Evolutionary conservation across 2,329 filamentous ascomycete genomes (phyloP).

Genomic region (Hypomyces perniciosus): DNA sequence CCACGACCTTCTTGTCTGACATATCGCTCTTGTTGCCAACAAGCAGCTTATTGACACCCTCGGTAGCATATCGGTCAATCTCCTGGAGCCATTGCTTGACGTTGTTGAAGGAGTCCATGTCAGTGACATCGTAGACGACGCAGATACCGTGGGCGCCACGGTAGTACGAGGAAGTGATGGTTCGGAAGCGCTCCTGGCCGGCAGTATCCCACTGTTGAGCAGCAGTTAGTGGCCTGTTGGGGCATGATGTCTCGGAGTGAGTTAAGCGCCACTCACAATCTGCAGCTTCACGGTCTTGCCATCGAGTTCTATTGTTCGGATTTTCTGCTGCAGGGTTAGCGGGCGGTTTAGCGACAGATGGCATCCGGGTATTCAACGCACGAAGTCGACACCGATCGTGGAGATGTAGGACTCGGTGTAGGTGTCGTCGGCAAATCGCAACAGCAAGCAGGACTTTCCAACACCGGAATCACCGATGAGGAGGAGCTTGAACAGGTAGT

Average conservation of each 20-base stretch:
- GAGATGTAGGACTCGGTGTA: slow-evolving; percentile 99
- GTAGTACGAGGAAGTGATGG: slow-evolving; percentile 99
- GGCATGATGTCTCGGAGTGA: background rate
- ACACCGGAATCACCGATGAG: slow-evolving; percentile 99
- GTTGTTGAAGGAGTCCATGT: slow-evolving; percentile 99
- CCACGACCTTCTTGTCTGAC: slow-evolving; percentile 99
- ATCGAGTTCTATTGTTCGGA: slow-evolving; percentile 98
- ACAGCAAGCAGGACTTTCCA: slow-evolving; percentile 97
- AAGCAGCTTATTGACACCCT: slow-evolving; percentile 98
- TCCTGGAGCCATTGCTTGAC: slow-evolving; percentile 99
- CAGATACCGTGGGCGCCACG: slow-evolving; percentile 98
- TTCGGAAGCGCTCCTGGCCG: slow-evolving; percentile 98
- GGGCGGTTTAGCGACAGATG: background rate
- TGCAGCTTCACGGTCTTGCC: slow-evolving; percentile 99
- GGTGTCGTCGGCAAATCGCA: slow-evolving; percentile 97
- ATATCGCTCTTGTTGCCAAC: slow-evolving; percentile 99
- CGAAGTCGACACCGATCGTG: slow-evolving; percentile 98
- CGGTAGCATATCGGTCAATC: slow-evolving; percentile 97
- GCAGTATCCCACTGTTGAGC: slow-evolving; percentile 87
- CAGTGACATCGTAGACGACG: slow-evolving; percentile 99
- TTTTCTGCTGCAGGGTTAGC: slow-evolving; percentile 64
- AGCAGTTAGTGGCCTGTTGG: background rate
- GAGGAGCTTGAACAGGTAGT: slow-evolving; percentile 99
- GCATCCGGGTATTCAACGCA: slow-evolving; percentile 45
- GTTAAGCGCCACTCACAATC: slow-evolving; percentile 62